phyloP scores from a whole-genome alignment of 768 basidiomycete genomes.

The Amanita polypyramis region DNA sequence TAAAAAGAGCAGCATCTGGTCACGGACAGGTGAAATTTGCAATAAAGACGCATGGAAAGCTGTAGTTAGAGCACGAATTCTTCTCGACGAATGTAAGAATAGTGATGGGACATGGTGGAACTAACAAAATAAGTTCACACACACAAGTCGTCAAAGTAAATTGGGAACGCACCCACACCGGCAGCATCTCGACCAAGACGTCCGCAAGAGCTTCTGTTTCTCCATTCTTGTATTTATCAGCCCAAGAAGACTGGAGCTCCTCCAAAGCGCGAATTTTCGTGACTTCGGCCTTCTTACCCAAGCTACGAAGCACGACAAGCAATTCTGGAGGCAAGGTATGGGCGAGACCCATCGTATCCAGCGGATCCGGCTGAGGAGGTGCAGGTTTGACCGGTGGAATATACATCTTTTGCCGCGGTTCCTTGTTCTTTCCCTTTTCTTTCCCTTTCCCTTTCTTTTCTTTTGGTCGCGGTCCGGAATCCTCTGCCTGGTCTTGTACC shows the following conservation, averaged over 20 bases:
- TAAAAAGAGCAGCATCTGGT: conserved; percentile 40
- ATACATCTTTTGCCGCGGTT: conserved; percentile 77
- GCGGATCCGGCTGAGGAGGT: conserved; percentile 69
- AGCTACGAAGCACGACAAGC: conserved; percentile 65
- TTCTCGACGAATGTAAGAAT: conserved; percentile 70
- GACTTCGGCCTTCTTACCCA: conserved; percentile 84
- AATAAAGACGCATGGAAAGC: conserved; percentile 59
- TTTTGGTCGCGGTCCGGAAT: conserved; percentile 20
- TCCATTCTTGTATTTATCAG: conserved; percentile 39
- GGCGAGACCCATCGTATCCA: conserved; percentile 75
- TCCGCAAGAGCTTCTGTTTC: conserved; percentile 29
- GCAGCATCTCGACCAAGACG: conserved; percentile 51
- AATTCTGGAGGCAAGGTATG: conserved; percentile 71
- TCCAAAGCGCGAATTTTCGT: conserved; percentile 82
- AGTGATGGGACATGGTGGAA: conserved; percentile 80
- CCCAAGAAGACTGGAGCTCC: conserved; percentile 63
- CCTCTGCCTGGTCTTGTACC: conserved; percentile 31
- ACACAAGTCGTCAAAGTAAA: conserved; percentile 1
- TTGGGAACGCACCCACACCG: conserved; percentile 74
- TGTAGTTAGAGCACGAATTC: conserved; percentile 53
- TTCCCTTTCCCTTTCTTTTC: conserved; percentile 38
- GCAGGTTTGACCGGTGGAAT: conserved; percentile 78
- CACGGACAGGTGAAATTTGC: conserved; percentile 35
- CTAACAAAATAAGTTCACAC: conserved; percentile 26
- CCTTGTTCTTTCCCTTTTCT: conserved; percentile 48